These are phyloP conservation scores for Clarireedia sp. DNA, from an alignment of 2,329 filamentous ascomycete genomes.

Conservation along the genomic window DNA sequence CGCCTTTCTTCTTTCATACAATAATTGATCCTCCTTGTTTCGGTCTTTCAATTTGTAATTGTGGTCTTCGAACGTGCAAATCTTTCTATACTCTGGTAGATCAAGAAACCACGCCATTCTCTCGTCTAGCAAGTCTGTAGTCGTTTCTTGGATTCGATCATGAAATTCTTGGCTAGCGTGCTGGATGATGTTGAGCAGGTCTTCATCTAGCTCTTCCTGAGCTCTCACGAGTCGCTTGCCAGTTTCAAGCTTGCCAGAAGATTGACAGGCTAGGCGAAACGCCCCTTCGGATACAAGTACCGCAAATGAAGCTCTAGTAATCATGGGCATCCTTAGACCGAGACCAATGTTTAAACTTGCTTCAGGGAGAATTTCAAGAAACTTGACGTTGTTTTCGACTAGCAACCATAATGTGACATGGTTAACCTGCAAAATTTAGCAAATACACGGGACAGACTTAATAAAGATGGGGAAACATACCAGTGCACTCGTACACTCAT, in stretches of 20 bases:
- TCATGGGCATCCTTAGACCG: slow-evolving; percentile 34
- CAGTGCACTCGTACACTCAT: slow-evolving; percentile 42
- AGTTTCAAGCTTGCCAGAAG: not conserved
- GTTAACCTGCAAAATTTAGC: slow-evolving; percentile 28
- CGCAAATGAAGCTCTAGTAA: slow-evolving; percentile 45
- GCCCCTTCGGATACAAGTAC: slow-evolving; percentile 58
- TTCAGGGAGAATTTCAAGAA: slow-evolving; percentile 58
- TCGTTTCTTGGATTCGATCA: slow-evolving; percentile 36
- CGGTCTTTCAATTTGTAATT: not conserved
- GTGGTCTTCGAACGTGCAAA: slow-evolving; percentile 21
- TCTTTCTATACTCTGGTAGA: slow-evolving; percentile 26
- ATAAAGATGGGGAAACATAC: slow-evolving; percentile 26
- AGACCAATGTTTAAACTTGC: slow-evolving; percentile 50
- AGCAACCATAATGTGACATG: slow-evolving; percentile 52
- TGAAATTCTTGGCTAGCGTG: slow-evolving; percentile 48
- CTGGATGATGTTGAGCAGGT: slow-evolving; percentile 48
- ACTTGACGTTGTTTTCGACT: slow-evolving; percentile 43
- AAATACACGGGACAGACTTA: not conserved
- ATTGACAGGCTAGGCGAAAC: slow-evolving; percentile 27
- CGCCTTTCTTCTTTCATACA: slow-evolving; percentile 2
- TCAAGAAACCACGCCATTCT: slow-evolving; percentile 34
- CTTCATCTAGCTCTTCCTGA: slow-evolving; percentile 42
- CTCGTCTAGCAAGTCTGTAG: slow-evolving; percentile 28
- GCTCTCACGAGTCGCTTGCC: slow-evolving; percentile 36
- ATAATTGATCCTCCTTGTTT: not conserved